phyloP scores from a whole-genome alignment of 2,329 filamentous ascomycete species.

The Atkinsonella hypoxylon region DNA sequence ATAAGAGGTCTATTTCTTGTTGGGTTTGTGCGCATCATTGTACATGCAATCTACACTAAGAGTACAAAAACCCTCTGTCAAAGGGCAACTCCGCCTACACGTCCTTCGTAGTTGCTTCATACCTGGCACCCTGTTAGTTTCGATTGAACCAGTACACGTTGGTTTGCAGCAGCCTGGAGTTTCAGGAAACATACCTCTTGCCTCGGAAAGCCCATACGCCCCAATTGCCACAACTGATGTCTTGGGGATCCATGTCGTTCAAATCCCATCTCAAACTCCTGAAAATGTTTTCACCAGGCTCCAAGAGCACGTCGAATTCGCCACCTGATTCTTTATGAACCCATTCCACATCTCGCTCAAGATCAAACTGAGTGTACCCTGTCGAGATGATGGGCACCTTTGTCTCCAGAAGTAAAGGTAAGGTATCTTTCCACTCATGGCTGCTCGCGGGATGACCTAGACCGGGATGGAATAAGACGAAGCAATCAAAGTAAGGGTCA shows the following conservation, averaged over 20 bases:
- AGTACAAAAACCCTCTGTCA: conserved; percentile 2
- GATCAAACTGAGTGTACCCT: conserved; percentile 90
- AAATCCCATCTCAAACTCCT: conserved; percentile 92
- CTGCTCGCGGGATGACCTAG: conserved; percentile 87
- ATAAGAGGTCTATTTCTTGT: not conserved
- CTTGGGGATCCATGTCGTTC: conserved; percentile 88
- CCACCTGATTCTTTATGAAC: conserved; percentile 74
- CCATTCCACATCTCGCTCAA: conserved; percentile 86
- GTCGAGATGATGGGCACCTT: conserved; percentile 92
- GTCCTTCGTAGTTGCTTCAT: conserved; percentile 51
- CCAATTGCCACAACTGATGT: conserved; percentile 93
- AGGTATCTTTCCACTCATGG: conserved; percentile 86
- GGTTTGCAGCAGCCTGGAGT: not conserved
- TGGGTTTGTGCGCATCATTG: not conserved
- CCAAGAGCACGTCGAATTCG: conserved; percentile 83
- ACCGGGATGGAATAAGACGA: conserved; percentile 93
- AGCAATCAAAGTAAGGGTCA: conserved; percentile 97
- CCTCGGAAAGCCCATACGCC: conserved; percentile 94
- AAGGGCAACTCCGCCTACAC: conserved; percentile 8
- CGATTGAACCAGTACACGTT: not conserved
- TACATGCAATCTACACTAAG: conserved; percentile 4
- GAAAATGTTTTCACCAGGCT: conserved; percentile 90
- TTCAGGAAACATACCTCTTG: conserved; percentile 57
- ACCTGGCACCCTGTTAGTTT: conserved; percentile 25
- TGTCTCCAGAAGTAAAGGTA: conserved; percentile 84